Percentiles rank a stretch among this genome's conserved stretches.
These are phyloP conservation scores for Petrea volubilis DNA, from an alignment of 257 asterid species.

Conservation along the genomic window DNA sequence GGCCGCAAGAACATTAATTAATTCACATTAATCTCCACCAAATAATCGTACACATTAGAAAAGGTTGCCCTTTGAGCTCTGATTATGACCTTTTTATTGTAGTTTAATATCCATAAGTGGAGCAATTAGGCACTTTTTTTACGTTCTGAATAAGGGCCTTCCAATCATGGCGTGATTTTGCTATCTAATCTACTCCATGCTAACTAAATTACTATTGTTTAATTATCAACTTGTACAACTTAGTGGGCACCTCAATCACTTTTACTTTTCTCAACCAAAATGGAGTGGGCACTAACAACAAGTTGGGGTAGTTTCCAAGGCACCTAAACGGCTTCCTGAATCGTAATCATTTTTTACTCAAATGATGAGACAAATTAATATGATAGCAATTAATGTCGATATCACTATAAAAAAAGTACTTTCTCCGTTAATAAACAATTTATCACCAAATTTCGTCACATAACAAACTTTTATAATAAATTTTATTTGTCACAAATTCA, in stretches of 20 bases:
- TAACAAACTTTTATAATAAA: too few relatives aligned
- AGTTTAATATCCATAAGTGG: not conserved
- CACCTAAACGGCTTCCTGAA: too few relatives aligned
- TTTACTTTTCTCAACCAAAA: not conserved
- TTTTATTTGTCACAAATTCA: too few relatives aligned
- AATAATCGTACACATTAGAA: not conserved
- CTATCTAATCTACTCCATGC: not conserved
- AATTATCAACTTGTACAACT: not conserved
- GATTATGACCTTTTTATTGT: not conserved
- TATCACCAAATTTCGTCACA: too few relatives aligned
- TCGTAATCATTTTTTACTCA: not conserved
- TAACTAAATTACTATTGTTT: not conserved
- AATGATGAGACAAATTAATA: too few relatives aligned
- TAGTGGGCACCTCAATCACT: not conserved
- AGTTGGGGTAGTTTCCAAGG: not conserved
- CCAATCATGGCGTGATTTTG: not conserved
- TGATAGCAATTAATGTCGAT: too few relatives aligned
- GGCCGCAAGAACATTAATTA: not conserved
- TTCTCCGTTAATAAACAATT: too few relatives aligned
- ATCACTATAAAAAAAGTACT: too few relatives aligned
- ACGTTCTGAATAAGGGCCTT: not conserved
- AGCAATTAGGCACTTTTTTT: too few relatives aligned
- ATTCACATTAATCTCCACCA: not conserved
- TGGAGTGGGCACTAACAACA: not conserved
- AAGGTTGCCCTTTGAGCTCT: not conserved